These are phyloP conservation scores for Shiraia bambusicola DNA, from an alignment of 2,329 filamentous ascomycete genomes.

Conservation along the genomic window DNA sequence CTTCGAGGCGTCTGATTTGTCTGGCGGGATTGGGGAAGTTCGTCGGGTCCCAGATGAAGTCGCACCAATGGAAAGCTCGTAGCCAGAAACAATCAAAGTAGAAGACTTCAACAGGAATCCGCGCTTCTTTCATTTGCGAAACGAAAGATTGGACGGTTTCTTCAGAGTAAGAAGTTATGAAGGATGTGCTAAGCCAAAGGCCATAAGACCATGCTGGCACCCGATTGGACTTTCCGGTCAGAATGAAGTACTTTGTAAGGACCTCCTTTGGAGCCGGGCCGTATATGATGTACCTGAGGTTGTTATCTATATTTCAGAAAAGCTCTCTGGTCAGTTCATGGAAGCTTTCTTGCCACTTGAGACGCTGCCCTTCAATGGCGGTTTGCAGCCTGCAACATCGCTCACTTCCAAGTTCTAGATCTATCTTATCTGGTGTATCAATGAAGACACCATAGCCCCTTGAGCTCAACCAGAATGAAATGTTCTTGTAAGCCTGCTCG, in stretches of 20 bases:
- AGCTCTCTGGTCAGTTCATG: too few species aligned
- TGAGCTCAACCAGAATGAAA: conserved; percentile 69
- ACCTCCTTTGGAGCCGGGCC: conserved; percentile 72
- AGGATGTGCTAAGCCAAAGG: conserved; percentile 74
- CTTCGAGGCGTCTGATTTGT: conserved; percentile 65
- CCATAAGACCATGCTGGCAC: conserved; percentile 75
- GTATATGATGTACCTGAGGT: conserved; percentile 63
- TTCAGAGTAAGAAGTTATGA: conserved; percentile 73
- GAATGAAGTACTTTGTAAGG: conserved; percentile 63
- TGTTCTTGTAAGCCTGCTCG: conserved; percentile 72
- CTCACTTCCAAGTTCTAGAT: conserved; percentile 73
- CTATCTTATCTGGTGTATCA: conserved; percentile 68
- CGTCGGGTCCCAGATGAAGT: conserved; percentile 69
- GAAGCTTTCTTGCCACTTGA: conserved; percentile 62
- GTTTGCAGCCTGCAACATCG: conserved; percentile 70
- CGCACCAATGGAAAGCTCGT: conserved; percentile 73
- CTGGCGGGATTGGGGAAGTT: conserved; percentile 68
- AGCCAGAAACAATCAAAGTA: conserved; percentile 81
- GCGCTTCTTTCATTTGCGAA: conserved; percentile 65
- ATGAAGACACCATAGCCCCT: conserved; percentile 77
- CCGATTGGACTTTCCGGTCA: conserved; percentile 66
- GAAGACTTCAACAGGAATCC: conserved; percentile 69
- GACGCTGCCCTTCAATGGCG: conserved; percentile 65
- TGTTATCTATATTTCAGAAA: too few species aligned
- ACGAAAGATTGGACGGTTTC: conserved; percentile 67